Evolutionary conservation across 805 yeast genomes (phyloP), one percentile per base, ranked within the genome.

Genomic region (Scheffersomyces spartinae): DNA sequence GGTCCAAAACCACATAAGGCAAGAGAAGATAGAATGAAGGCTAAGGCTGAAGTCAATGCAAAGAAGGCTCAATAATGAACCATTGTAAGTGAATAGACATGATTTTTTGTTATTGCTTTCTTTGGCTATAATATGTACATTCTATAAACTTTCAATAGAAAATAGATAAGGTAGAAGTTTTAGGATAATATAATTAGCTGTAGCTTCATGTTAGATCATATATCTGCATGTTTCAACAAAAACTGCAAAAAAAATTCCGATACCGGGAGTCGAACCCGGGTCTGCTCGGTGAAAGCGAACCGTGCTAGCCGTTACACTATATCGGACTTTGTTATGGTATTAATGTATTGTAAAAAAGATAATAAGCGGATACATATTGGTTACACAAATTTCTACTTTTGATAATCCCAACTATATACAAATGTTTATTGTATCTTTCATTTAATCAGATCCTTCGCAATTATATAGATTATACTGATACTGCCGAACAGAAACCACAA

Each of bases 1-100:
- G 94, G 94, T 33, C 75, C 76, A 25, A 73, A 73, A 43, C 93
- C 88, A 20, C 80, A 76, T 52, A 64, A 65, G 14, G 70, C 68
- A 34, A 71, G 95, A 61, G 93, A 80, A 52, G 63, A 50, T 33
- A 69, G 67, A 47, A 67, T 68, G 72, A 71, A 60, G 41, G 47
- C 41, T 41, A 68, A 49, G 44, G 74, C 79, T 39, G 73, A 74
- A 41, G 54, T 52, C 30, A 54, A 44, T 28, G 57, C 53, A 6
- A 56, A 54, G 33, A 51, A 46, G 28, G 13, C 16, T n/a, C n/a
- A n/a, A n/a, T n/a, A n/a, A n/a, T n/a, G n/a, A n/a, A n/a, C n/a
- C n/a, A n/a, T n/a, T n/a, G n/a, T n/a, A n/a, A n/a, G n/a, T 5
- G 13, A 21, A 12, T 21, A 21, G 11, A 19, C 7, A 17, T 8